phyloP scores from a whole-genome alignment of 768 basidiomycete species.

The Macrolepiota dolichaula region DNA sequence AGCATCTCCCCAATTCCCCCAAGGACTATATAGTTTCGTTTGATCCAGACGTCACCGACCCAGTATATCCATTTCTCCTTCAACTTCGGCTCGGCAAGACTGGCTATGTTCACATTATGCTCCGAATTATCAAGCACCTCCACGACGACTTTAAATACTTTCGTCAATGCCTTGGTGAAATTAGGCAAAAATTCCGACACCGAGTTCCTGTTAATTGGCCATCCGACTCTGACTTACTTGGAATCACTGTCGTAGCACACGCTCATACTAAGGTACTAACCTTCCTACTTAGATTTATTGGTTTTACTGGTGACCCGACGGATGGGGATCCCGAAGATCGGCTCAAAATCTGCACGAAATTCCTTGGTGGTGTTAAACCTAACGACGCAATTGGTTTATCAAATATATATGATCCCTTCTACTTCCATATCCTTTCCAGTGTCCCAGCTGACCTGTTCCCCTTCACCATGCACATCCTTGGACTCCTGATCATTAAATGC shows the following conservation, averaged over 20 bases:
- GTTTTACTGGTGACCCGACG: neutral
- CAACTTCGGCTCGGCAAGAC: too few species aligned
- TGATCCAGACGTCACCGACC: too few species aligned
- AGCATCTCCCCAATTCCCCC: too few species aligned
- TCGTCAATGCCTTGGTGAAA: neutral
- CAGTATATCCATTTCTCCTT: too few species aligned
- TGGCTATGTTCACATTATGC: neutral
- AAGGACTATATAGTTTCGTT: too few species aligned
- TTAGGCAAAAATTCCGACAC: neutral
- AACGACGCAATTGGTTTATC: neutral
- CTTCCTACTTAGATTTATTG: neutral
- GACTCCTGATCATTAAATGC: neutral
- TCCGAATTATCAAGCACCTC: neutral
- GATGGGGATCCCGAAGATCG: neutral
- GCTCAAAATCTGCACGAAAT: neutral
- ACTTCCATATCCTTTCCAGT: neutral
- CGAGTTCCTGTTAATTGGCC: neutral
- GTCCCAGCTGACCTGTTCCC: neutral
- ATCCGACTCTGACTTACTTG: neutral
- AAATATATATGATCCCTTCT: neutral
- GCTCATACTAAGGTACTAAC: neutral
- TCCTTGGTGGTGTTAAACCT: neutral
- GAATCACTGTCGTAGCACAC: neutral
- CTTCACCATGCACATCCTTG: constrained; percentile 4
- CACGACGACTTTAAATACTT: neutral